Conservation (phyloP, 129 eudicot genomes). For the Rutidosis leptorrhynchoides region DNA sequence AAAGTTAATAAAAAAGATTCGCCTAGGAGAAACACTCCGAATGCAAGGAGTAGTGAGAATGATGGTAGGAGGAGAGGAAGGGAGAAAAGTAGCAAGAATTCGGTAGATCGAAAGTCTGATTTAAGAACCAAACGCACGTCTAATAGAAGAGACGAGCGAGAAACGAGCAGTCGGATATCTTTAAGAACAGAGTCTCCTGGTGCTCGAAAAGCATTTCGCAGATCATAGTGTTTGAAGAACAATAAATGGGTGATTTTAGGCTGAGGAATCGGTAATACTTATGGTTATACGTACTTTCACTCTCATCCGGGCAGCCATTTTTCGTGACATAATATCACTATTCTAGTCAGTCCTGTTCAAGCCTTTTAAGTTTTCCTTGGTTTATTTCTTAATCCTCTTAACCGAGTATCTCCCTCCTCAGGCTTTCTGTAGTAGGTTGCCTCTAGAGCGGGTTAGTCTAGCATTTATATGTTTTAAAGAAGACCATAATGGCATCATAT, state of each 20-base stretch:
- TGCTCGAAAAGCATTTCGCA: conserved; percentile 18
- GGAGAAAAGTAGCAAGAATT: conserved; percentile 10
- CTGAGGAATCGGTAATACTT: not conserved
- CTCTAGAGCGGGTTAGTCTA: no score
- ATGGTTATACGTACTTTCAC: not conserved
- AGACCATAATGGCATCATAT: not conserved
- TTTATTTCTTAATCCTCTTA: no score
- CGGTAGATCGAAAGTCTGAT: not conserved
- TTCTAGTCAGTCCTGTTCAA: no score
- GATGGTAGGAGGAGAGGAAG: conserved; percentile 29
- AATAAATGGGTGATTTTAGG: conserved; percentile 15
- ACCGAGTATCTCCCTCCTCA: no score
- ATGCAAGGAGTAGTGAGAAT: conserved; percentile 32
- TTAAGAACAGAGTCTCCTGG: conserved; percentile 27
- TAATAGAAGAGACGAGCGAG: conserved; percentile 9
- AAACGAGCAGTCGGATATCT: conserved; percentile 12
- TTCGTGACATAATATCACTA: no score
- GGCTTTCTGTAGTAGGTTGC: no score
- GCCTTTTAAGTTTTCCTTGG: no score
- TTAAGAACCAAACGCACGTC: conserved; percentile 1
- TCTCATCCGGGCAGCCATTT: no score
- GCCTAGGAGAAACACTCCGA: conserved; percentile 22
- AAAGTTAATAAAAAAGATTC: conserved; percentile 19
- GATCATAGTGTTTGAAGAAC: conserved; percentile 29
- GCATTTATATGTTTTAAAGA: no score